Evolutionary conservation across 768 basidiomycete species (phyloP).

Genomic region (Coprinopsis cinerea): DNA sequence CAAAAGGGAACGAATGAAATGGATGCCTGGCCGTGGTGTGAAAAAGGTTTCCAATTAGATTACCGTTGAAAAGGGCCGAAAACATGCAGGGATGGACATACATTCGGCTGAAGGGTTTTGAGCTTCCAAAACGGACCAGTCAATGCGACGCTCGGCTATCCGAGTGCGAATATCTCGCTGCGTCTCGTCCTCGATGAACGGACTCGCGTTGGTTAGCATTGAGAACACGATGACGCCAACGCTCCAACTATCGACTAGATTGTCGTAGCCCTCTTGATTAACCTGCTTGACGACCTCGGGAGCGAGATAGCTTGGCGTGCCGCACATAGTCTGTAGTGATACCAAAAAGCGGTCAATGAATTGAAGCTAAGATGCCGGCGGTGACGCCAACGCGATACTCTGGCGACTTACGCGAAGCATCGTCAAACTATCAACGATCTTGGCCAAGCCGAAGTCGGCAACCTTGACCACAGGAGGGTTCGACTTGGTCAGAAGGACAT

Average conservation of each 20-base stretch:
- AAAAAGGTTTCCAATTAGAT: conserved; percentile 4
- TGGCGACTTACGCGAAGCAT: conserved; percentile 59
- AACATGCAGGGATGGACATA: conserved; percentile 17
- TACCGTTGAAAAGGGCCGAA: neutral
- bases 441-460: conserved; percentile 95
- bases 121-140: conserved; percentile 48
- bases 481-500: conserved; percentile 74
- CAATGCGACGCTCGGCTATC: conserved; percentile 51
- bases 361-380: conserved; percentile 8
- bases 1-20: conserved; percentile 67
- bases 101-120: conserved; percentile 39
- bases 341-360: neutral
- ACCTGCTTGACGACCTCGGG: conserved; percentile 81
- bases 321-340: conserved; percentile 94
- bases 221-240: conserved; percentile 92
- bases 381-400: neutral
- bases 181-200: conserved; percentile 76
- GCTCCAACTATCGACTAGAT: conserved; percentile 93
- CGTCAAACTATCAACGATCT: conserved; percentile 76
- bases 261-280: conserved; percentile 69
- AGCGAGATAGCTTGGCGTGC: conserved; percentile 91
- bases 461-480: conserved; percentile 75
- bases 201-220: conserved; percentile 75
- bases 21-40: conserved; percentile 36
- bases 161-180: conserved; percentile 55